phyloP scores from a whole-genome alignment of 441 rosid species.

The Eutrema salsugineum region DNA sequence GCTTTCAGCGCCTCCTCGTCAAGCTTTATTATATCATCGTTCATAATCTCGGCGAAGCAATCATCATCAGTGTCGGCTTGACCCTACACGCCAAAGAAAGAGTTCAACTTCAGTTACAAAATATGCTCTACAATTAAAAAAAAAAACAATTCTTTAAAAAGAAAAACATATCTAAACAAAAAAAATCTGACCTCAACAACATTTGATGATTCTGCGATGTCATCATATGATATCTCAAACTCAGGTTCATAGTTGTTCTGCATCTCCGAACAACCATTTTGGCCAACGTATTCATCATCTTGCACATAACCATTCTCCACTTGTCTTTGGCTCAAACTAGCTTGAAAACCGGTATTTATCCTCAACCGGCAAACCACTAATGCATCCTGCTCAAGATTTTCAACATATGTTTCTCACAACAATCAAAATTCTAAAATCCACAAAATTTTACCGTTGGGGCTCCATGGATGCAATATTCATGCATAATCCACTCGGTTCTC shows the following conservation, averaged over 20 bases:
- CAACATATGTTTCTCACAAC: background rate
- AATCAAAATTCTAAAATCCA: background rate
- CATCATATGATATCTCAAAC: conserved; percentile 34
- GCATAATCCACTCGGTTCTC: conserved; percentile 95
- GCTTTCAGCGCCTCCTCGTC: conserved; percentile 36
- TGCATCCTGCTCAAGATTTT: conserved; percentile 46
- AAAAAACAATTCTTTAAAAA: background rate
- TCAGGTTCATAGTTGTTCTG: conserved; percentile 19
- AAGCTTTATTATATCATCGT: conserved; percentile 73
- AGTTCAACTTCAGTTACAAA: background rate
- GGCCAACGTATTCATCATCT: conserved; percentile 15
- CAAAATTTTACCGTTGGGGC: conserved; percentile 47
- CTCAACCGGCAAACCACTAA: conserved; percentile 78
- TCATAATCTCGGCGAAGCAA: conserved; percentile 67
- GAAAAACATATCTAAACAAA: too few relatives aligned
- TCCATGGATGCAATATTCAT: conserved; percentile 68
- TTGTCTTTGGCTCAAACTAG: conserved; percentile 18
- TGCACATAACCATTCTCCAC: conserved; percentile 23
- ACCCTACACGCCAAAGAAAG: conserved; percentile 5
- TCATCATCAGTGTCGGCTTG: conserved; percentile 39
- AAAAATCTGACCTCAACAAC: conserved; percentile 36
- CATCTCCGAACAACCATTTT: conserved; percentile 26
- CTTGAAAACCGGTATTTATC: conserved; percentile 50
- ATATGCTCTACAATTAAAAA: background rate
- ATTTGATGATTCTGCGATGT: conserved; percentile 44